Evolutionary conservation across 495 filamentous ascomycete species (phyloP).

Genomic region (Penicillium bovifimosum): DNA sequence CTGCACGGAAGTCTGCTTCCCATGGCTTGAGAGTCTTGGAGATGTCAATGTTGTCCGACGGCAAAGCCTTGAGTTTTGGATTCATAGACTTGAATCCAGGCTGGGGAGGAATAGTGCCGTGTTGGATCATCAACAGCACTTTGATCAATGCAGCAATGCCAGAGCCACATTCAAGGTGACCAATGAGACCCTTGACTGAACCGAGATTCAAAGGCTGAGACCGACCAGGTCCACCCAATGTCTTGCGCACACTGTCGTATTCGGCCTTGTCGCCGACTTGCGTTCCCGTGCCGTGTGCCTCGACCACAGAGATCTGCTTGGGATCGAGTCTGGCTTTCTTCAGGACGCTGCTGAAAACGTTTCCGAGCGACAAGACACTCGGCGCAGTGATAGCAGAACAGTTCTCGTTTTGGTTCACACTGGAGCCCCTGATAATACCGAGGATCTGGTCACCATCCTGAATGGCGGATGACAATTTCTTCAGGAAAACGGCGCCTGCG

Average conservation of each 20-base stretch:
- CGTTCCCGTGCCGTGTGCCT: not conserved
- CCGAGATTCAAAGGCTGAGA: not conserved
- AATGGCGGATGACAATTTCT: slow-evolving; percentile 54
- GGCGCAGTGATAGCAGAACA: slow-evolving; percentile 55
- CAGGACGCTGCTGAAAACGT: slow-evolving; percentile 38
- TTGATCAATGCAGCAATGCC: not conserved
- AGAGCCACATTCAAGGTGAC: not conserved
- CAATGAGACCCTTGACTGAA: not conserved
- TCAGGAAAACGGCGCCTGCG: slow-evolving; percentile 36
- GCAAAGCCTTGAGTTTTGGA: not conserved
- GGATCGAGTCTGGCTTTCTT: slow-evolving; percentile 41
- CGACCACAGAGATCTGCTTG: not conserved
- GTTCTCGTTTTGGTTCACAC: slow-evolving; percentile 57
- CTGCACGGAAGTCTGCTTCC: slow-evolving; percentile 24
- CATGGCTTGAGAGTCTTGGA: not conserved
- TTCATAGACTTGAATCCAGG: not conserved
- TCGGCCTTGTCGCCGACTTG: not conserved
- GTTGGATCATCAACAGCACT: not conserved
- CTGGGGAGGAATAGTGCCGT: not conserved
- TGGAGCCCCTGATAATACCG: slow-evolving; percentile 52
- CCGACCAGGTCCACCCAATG: not conserved
- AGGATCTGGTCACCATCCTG: slow-evolving; percentile 57
- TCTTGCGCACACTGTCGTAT: not conserved
- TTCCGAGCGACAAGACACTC: not conserved
- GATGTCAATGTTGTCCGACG: not conserved